Percentiles rank a stretch among this genome's conserved stretches.
Evolutionary conservation across 2,329 filamentous ascomycete genomes (phyloP).

Genomic region (Meredithiella fracta): DNA sequence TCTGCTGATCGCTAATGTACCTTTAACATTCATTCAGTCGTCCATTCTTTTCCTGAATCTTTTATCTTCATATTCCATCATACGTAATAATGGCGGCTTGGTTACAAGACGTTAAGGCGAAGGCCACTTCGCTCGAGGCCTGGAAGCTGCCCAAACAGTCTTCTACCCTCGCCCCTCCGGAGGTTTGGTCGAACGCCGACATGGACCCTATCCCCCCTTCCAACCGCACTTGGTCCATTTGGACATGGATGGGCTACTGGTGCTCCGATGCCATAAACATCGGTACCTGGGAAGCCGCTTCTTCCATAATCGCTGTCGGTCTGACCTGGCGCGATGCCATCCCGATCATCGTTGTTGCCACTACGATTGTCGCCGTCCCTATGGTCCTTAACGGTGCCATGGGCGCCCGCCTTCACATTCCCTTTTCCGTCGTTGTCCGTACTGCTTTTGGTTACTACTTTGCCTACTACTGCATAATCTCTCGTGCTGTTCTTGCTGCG

Average conservation of each 20-base stretch:
- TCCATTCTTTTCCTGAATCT: neutral
- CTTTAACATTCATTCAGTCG: neutral
- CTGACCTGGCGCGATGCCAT: constrained; percentile 29
- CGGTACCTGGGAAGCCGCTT: constrained; percentile 15
- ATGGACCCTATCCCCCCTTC: constrained; percentile 23
- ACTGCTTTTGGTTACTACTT: constrained; percentile 27
- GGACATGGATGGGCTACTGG: constrained; percentile 33
- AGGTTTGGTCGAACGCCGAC: constrained; percentile 24
- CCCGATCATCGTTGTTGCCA: constrained; percentile 29
- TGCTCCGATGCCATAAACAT: constrained; percentile 23
- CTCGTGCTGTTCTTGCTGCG: constrained; percentile 25
- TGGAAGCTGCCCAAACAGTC: constrained; percentile 13
- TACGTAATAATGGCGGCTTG: constrained; percentile 6
- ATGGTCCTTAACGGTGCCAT: constrained; percentile 27
- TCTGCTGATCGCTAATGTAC: no score
- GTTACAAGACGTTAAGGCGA: constrained; percentile 11
- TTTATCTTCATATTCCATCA: neutral
- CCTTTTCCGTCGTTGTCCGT: constrained; percentile 26
- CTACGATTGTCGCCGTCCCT: constrained; percentile 27
- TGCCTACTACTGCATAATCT: constrained; percentile 25
- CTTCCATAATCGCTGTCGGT: constrained; percentile 26
- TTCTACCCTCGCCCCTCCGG: constrained; percentile 10
- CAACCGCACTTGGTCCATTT: constrained; percentile 27
- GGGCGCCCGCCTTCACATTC: constrained; percentile 26
- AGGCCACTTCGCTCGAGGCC: constrained; percentile 6